Evolutionary conservation across 2,329 filamentous ascomycete species (phyloP), one percentile per base, ranked within the genome.

Genomic region (Hymenoscyphus scutula): DNA sequence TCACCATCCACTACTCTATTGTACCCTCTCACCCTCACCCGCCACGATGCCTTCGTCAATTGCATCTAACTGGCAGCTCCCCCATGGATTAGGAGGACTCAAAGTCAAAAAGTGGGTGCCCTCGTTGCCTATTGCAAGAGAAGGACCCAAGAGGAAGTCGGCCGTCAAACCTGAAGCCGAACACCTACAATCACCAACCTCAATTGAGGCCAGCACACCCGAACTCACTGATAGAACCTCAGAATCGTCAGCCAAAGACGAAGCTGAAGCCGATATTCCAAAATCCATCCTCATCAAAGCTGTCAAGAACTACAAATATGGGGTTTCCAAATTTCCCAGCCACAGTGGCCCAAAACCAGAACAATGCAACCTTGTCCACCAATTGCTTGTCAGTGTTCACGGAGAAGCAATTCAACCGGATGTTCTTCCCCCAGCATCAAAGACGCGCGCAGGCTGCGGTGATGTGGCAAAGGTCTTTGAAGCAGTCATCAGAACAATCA

Each of bases 301-400:
- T 8, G 29, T 30, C 17, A 45, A n/a, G 15, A 45, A 45, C 5
- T n/a, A n/a, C 17, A 45, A 45, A n/a, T 45, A 45, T 17, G 38
- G n/a, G n/a, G 17, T 45, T 4, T 45, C 38, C 13, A 17, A 17
- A 5, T 45, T 45, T 45, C 38, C 38, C 1, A n/a, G 6, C n/a
- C 38, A 45, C 38, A 7, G 15, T n/a, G 6, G 38, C 38, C 91
- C 91, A 0, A 92, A 88, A 0, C 70, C 80, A 0, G 83, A 86
- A 58, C 85, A 91, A 68, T 93, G 90, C 71, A 81, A 88, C 65
- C 82, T 89, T 69, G 89, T 94, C 4, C 84, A 86, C 61, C 77
- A 79, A 0, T 77, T 94, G 1, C 82, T 96, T 0, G 82, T 85
- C 1, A 79, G 80, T 13, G 74, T 85, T 0, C 90, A 96, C 70